phyloP scores from a whole-genome alignment of 2,329 filamentous ascomycete genomes.

The Ophiostoma sp. region DNA sequence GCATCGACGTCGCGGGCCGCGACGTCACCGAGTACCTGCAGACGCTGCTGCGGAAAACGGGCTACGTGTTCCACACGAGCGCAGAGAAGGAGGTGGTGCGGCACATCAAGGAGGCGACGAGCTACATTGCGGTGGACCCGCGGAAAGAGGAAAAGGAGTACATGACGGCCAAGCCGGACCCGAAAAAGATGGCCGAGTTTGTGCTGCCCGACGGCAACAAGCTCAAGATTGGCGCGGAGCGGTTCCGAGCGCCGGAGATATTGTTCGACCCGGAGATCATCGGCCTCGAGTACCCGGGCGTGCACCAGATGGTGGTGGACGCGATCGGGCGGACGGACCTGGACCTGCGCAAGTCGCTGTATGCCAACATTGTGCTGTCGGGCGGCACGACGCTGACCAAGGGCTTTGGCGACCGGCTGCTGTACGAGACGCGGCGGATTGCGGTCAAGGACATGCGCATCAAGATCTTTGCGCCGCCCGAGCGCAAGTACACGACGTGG shows the following conservation, averaged over 20 bases:
- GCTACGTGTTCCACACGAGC: slow-evolving; percentile 93
- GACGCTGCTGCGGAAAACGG: slow-evolving; percentile 80
- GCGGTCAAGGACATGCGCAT: slow-evolving; percentile 99
- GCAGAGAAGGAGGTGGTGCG: slow-evolving; percentile 99
- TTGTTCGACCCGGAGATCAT: slow-evolving; percentile 97
- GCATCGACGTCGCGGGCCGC: slow-evolving; percentile 92
- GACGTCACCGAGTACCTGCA: slow-evolving; percentile 97
- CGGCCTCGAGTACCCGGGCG: slow-evolving; percentile 89
- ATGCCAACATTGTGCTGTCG: slow-evolving; percentile 94
- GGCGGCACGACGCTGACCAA: slow-evolving; percentile 94
- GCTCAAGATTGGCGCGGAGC: slow-evolving; percentile 87
- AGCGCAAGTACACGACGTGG: slow-evolving; percentile 98
- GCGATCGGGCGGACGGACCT: slow-evolving; percentile 92
- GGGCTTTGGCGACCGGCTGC: slow-evolving; percentile 87
- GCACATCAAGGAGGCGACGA: slow-evolving; percentile 90
- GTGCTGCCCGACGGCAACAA: slow-evolving; percentile 87
- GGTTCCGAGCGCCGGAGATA: slow-evolving; percentile 94
- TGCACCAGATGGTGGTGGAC: slow-evolving; percentile 97
- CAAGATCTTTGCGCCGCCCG: slow-evolving; percentile 96
- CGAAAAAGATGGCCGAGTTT: slow-evolving; percentile 79
- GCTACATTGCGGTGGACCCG: slow-evolving; percentile 86
- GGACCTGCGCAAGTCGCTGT: slow-evolving; percentile 88
- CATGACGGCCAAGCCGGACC: slow-evolving; percentile 70
- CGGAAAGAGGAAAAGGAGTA: slow-evolving; percentile 96
- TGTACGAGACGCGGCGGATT: slow-evolving; percentile 86